Evolutionary conservation across 73 alveolate species (phyloP).

Genomic region (Stentor coeruleus): DNA sequence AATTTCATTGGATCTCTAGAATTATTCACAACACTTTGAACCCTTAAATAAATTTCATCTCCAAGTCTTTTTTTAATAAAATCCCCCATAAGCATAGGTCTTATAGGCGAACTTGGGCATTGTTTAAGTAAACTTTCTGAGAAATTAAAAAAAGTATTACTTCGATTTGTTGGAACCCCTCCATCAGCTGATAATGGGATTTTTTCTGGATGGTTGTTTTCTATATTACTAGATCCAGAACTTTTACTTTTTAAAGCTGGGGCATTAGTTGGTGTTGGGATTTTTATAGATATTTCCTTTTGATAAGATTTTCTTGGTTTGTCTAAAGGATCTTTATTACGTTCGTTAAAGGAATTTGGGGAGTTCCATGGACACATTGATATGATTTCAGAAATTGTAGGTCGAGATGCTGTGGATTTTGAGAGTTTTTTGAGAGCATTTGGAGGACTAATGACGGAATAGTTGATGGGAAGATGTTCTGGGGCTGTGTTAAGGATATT

Average conservation of each 20-base stretch:
- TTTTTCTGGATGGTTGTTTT: neutral
- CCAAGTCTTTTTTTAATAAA: neutral
- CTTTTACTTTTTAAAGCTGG: neutral
- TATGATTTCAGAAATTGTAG: conserved; percentile 69
- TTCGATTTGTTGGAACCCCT: neutral
- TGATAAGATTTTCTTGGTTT: neutral
- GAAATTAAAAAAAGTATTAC: neutral
- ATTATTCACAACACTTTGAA: neutral
- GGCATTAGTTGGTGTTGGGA: neutral
- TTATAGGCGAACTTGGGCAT: neutral
- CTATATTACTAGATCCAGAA: neutral
- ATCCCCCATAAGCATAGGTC: conserved; percentile 2
- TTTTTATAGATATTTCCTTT: neutral
- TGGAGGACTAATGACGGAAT: conserved; percentile 40
- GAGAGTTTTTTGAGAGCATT: conserved; percentile 52
- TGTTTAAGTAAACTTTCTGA: neutral
- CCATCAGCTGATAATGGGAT: too few relatives aligned
- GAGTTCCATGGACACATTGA: neutral
- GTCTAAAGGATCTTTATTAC: neutral
- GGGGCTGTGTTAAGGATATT: neutral
- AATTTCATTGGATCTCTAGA: neutral
- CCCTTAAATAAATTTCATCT: neutral
- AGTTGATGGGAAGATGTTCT: conserved; percentile 32
- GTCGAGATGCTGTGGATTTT: conserved; percentile 76
- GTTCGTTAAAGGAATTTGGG: neutral